Evolutionary conservation across 2,329 filamentous ascomycete genomes (phyloP).

Genomic region (Verticillium longisporum): DNA sequence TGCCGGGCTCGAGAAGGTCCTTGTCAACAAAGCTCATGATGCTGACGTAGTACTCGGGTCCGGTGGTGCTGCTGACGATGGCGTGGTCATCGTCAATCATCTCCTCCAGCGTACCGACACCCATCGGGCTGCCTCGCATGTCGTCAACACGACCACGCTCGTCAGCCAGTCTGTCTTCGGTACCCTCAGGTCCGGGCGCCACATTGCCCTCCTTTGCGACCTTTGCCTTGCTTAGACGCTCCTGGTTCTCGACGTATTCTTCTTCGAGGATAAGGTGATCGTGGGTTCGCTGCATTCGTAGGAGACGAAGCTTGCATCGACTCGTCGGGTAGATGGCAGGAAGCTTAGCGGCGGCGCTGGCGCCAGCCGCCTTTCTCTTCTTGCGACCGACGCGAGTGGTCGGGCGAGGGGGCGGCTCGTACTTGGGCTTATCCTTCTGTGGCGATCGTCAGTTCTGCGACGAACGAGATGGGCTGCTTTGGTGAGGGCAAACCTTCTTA

Average conservation of each 20-base stretch:
- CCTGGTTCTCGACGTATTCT: slow-evolving; percentile 98
- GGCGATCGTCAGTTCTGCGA: slow-evolving; percentile 7
- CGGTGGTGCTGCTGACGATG: slow-evolving; percentile 95
- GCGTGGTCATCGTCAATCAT: slow-evolving; percentile 99
- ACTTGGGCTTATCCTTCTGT: slow-evolving; percentile 99
- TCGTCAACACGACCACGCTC: slow-evolving; percentile 94
- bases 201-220: slow-evolving; percentile 63
- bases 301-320: slow-evolving; percentile 91
- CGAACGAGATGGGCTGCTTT: no score
- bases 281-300: slow-evolving; percentile 98
- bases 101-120: slow-evolving; percentile 94
- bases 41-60: slow-evolving; percentile 97
- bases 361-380: slow-evolving; percentile 94
- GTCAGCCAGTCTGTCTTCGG: slow-evolving; percentile 80
- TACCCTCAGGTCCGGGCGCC: slow-evolving; percentile 64
- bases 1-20: slow-evolving; percentile 91
- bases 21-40: slow-evolving; percentile 99
- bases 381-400: slow-evolving; percentile 95
- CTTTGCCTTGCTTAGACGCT: slow-evolving; percentile 89
- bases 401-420: slow-evolving; percentile 93
- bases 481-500: slow-evolving; percentile 64
- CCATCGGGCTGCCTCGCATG: slow-evolving; percentile 98
- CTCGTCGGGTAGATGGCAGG: slow-evolving; percentile 91
- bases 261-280: slow-evolving; percentile 95
- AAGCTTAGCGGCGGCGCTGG: slow-evolving; percentile 91